Percentiles rank a stretch among this genome's conserved stretches.
phyloP scores from a whole-genome alignment of 2,329 filamentous ascomycete species.

The Colletotrichum tropicale region DNA sequence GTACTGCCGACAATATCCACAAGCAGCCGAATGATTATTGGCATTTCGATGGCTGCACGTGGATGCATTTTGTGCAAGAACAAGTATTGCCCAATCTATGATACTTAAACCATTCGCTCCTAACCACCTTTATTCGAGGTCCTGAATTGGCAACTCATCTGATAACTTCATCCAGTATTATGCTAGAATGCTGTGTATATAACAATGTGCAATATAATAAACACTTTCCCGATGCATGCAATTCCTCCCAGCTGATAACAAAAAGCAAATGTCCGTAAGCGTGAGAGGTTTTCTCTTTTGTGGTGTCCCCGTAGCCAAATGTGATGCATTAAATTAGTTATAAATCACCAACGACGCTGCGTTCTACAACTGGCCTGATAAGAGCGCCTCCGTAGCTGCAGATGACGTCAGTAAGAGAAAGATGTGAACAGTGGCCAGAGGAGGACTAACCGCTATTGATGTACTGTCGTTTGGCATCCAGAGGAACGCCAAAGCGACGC shows the following conservation, averaged over 20 bases:
- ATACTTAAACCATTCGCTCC: neutral
- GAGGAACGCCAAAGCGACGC: conserved; percentile 81
- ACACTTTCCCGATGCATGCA: neutral
- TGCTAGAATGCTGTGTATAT: neutral
- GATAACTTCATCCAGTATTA: conserved; percentile 8
- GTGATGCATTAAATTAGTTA: conserved; percentile 13
- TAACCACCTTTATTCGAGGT: neutral
- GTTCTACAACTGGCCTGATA: conserved; percentile 74
- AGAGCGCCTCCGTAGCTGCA: conserved; percentile 76
- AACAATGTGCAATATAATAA: neutral
- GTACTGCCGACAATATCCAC: neutral
- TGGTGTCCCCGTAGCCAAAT: neutral
- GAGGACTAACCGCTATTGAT: conserved; percentile 83
- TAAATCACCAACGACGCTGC: neutral
- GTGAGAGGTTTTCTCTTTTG: neutral
- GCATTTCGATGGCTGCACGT: neutral
- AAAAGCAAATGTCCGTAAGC: neutral
- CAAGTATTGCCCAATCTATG: neutral
- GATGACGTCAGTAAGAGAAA: conserved; percentile 21
- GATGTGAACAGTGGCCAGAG: neutral
- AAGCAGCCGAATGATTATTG: neutral
- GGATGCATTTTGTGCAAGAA: neutral
- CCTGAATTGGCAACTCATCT: neutral
- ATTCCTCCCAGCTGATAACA: neutral
- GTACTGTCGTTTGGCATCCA: conserved; percentile 89